Base-by-base conservation (phyloP, 495 filamentous ascomycete species). In the Filosporella fistucella region DNA sequence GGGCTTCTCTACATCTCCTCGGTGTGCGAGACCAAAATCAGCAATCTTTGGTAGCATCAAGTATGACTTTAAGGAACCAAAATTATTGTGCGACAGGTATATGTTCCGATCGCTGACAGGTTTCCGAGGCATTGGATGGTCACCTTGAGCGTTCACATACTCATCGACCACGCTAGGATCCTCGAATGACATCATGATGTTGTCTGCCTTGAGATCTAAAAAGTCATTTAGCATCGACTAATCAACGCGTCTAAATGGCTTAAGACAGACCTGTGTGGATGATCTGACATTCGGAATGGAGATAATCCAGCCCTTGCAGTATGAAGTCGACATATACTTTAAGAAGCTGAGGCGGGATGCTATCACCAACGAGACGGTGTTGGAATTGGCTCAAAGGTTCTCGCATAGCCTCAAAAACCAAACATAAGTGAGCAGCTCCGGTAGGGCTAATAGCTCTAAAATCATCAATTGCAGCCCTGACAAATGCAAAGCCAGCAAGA, bases 181-280 rank as follows among this genome's bases (percentile, higher is more conserved):
- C 55, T 73, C 67, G 49, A 72, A 67, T 49, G 53, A 56, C 26
- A 72, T 55, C 56, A 73, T 61, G 43, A 75, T 68, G 34, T 75
- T 75, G 29, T 70, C 65, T 47, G 66, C 54, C 52, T 72, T 75
- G 36, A 75, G 56, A 63, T 74, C 70, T 72, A 58, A 46, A 12
- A n/a, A 56, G 49, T 34, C 20, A 48, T 14, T 45, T 16, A 45
- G 42, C 18, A 32, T 47, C n/a, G 33, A 9, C 24, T 20, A 25
- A 41, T 29, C 5, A 22, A 13, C 14, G 16, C 3, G 2, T 14
- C 25, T 21, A 34, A 42, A 39, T 14, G 9, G 32, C 16, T 17
- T 23, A 20, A 28, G 21, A 52, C 51, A 43, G 36, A 68, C 66
- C 67, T 55, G 67, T 68, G 42, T 69, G 67, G 37, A 69, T 62